phyloP scores from a whole-genome alignment of 139 green algal genomes.

The Tetraselmis striata region DNA sequence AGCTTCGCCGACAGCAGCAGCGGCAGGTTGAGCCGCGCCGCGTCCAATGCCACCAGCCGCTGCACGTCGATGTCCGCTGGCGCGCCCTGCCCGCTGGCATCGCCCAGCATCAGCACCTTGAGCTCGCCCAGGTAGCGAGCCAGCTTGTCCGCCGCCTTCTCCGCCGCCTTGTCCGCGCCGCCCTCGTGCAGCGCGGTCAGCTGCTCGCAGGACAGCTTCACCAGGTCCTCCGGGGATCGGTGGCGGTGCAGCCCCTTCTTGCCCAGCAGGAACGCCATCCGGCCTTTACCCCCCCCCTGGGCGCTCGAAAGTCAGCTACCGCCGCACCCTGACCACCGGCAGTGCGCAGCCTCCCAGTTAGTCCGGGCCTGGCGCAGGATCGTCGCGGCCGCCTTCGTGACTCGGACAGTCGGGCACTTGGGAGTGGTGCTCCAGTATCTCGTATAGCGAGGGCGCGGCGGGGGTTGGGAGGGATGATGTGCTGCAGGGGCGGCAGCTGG shows the following conservation, averaged over 20 bases:
- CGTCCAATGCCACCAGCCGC: background rate
- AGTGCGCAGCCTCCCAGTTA: too few species aligned
- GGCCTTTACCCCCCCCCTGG: too few species aligned
- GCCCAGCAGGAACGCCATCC: background rate
- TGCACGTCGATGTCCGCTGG: background rate
- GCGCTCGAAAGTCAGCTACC: too few species aligned
- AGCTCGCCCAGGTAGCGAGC: background rate
- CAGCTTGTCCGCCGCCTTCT: background rate
- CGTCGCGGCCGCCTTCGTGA: too few species aligned
- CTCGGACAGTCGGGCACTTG: too few species aligned
- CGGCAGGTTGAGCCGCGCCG: background rate
- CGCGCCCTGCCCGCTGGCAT: background rate
- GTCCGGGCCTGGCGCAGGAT: too few species aligned
- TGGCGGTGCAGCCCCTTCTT: background rate
- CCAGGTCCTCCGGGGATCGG: background rate
- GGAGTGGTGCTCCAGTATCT: too few species aligned
- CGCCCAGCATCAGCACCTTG: background rate
- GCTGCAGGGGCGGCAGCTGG: too few species aligned
- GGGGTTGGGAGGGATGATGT: too few species aligned
- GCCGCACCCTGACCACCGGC: too few species aligned
- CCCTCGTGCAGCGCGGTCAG: background rate
- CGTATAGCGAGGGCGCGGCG: too few species aligned
- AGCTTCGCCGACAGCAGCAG: constrained; percentile 17
- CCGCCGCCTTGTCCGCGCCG: background rate
- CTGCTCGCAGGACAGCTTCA: background rate